Percentiles rank a stretch among this genome's conserved stretches.
Conservation (phyloP, 768 basidiomycete genomes). For the Rickenella mellea region DNA sequence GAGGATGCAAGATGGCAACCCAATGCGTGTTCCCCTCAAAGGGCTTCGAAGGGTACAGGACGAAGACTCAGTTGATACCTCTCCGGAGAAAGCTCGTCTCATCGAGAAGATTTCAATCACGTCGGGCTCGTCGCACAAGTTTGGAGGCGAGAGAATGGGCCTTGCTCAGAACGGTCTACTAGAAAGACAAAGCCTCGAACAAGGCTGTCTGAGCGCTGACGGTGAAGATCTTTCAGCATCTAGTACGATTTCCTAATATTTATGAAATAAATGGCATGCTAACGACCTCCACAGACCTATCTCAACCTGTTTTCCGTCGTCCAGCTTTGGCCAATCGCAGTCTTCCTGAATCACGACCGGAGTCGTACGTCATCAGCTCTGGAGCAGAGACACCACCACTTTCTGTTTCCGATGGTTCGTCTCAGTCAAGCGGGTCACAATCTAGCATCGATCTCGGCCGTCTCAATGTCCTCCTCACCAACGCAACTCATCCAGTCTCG, state of each 20-base stretch:
- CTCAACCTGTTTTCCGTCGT: constrained; percentile 51
- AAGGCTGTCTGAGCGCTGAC: constrained; percentile 51
- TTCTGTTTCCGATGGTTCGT: constrained; percentile 59
- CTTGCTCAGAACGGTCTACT: constrained; percentile 51
- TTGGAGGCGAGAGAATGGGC: constrained; percentile 64
- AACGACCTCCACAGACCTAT: constrained; percentile 25
- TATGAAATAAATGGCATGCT: constrained; percentile 3
- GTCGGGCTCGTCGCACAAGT: constrained; percentile 51
- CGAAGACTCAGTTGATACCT: constrained; percentile 18
- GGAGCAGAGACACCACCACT: constrained; percentile 66
- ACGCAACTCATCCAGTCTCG: constrained; percentile 41
- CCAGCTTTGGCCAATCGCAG: no score
- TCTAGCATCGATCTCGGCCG: constrained; percentile 69
- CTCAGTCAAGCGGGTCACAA: constrained; percentile 60
- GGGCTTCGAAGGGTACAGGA: constrained; percentile 8
- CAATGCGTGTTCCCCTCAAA: constrained; percentile 15
- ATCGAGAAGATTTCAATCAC: constrained; percentile 60
- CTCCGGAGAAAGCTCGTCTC: constrained; percentile 37
- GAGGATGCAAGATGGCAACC: constrained; percentile 37
- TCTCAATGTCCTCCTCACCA: constrained; percentile 46
- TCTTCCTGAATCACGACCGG: constrained; percentile 39
- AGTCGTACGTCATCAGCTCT: constrained; percentile 58
- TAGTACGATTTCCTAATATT: constrained; percentile 30
- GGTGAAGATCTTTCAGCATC: constrained; percentile 52
- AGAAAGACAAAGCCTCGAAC: constrained; percentile 59